phyloP scores from a whole-genome alignment of 2,329 filamentous ascomycete species.

The Colletotrichum sp. region DNA sequence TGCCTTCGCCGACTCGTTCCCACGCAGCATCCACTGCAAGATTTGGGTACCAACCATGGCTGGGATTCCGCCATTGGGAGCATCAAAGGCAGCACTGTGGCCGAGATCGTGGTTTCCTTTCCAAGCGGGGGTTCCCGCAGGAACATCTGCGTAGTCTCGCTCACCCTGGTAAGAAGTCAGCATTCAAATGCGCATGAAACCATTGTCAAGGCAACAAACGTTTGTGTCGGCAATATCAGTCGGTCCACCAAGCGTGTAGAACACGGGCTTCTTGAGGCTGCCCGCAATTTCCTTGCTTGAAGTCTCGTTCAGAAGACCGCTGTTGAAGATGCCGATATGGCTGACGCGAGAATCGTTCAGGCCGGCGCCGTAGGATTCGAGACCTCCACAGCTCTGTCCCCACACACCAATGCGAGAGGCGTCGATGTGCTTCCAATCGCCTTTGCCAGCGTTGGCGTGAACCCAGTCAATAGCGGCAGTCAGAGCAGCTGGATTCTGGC shows the following conservation, averaged over 20 bases:
- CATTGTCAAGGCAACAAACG: neutral
- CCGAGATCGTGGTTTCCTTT: neutral
- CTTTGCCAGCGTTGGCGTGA: neutral
- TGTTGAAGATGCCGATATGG: conserved; percentile 13
- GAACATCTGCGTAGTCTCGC: neutral
- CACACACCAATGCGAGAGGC: conserved; percentile 6
- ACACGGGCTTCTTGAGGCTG: neutral
- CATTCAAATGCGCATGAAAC: rapidly evolving
- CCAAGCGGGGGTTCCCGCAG: neutral
- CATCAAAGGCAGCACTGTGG: conserved; percentile 5
- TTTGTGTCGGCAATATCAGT: neutral
- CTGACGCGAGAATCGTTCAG: neutral
- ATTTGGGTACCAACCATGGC: neutral
- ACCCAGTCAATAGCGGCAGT: conserved; percentile 13
- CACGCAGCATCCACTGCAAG: conserved; percentile 1
- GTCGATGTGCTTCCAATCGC: conserved; percentile 4
- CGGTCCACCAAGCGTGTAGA: neutral
- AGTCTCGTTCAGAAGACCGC: neutral
- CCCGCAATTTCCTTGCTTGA: neutral
- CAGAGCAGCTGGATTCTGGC: neutral
- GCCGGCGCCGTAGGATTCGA: neutral
- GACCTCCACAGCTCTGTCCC: conserved; percentile 12
- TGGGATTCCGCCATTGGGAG: neutral
- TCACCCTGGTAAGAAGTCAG: neutral
- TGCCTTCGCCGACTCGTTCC: neutral